Base-by-base conservation (phyloP, 805 yeast genomes). In the Metschnikowia continentalis region DNA sequence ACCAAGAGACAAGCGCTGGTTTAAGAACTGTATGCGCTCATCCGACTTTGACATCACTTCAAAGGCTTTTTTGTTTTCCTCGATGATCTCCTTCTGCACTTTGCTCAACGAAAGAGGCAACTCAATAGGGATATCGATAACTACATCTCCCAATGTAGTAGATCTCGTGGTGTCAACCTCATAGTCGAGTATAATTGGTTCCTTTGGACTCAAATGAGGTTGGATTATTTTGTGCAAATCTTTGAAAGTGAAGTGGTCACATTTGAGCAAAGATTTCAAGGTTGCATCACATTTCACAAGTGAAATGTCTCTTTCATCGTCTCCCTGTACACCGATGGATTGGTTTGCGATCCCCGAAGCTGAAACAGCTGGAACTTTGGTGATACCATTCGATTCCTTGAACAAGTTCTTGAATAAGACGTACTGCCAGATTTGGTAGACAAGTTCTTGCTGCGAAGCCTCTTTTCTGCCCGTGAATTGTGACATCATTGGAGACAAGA, bases 371-470 rank as follows among this genome's bases (percentile, higher is more conserved):
- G 75, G 70, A 6, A 74, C 74, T 54, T 61, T 64, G 23, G 69
- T 57, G 47, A 64, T 62, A 15, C 61, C 47, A 26, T 65, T 69
- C 5, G 63, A 58, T 40, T 64, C 67, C 37, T 62, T 63, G 54
- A 72, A 66, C 63, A 89, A 69, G 55, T 82, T 79, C 64, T 86
- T 86, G 65, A 80, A 79, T 58, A 86, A 80, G 17, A 82, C 78
- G 63, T 89, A 90, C 66, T 86, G 90, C 90, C 95, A 90, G 35
- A 89, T 67, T 10, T 83, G 78, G 59, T 81, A 90, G 42, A 88
- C 85, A 42, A 89, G 82, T 50, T 89, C 96, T 52, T 92, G 95
- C 64, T 90, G 90, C 5, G 95, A 85, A 32, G 88, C 84, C 64
- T 89, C 96, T 26, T 76, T 71, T 35, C 81, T 77, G 20, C 97